A percentile compares a stretch with the other conserved stretches of the same genome.
phyloP scores from a whole-genome alignment of 345 rosid genomes.

The Erysimum cheiranthoides region DNA sequence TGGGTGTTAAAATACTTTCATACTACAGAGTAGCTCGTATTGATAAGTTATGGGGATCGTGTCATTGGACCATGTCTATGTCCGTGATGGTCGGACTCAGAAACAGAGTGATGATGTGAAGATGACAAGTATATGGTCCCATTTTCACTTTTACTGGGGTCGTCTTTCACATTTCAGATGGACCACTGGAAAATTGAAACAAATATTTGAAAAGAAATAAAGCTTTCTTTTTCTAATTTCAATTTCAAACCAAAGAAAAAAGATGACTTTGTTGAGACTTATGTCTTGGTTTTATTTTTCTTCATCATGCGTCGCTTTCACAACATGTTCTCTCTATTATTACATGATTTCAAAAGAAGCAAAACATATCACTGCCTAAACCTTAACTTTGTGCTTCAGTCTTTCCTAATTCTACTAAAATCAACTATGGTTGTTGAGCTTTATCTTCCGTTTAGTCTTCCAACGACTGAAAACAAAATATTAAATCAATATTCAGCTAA shows the following conservation, averaged over 20 bases:
- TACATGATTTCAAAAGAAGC: slow-evolving; percentile 28
- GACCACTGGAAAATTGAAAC: slow-evolving; percentile 28
- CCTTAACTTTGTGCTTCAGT: slow-evolving; percentile 21
- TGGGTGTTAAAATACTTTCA: background rate
- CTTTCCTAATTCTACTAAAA: slow-evolving; percentile 13
- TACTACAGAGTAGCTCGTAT: slow-evolving; percentile 10
- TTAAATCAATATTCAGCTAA: too few species aligned
- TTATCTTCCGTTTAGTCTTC: slow-evolving; percentile 8
- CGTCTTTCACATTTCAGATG: slow-evolving; percentile 39
- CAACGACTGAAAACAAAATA: background rate
- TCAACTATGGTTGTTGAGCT: slow-evolving; percentile 27
- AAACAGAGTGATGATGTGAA: slow-evolving; percentile 39
- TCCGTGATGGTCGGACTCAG: slow-evolving; percentile 48
- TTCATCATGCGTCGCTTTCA: slow-evolving; percentile 38
- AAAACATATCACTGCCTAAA: slow-evolving; percentile 33
- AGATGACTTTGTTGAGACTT: slow-evolving; percentile 29
- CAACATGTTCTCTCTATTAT: slow-evolving; percentile 36
- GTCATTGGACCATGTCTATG: slow-evolving; percentile 38
- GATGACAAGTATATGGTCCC: slow-evolving; percentile 44
- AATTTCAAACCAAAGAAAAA: slow-evolving; percentile 29
- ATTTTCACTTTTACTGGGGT: slow-evolving; percentile 29
- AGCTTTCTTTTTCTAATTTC: background rate
- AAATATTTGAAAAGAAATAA: background rate
- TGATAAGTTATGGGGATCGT: slow-evolving; percentile 24
- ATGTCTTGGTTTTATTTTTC: slow-evolving; percentile 24